Evolutionary conservation across 2,329 filamentous ascomycete species (phyloP), one percentile per base, ranked within the genome.

Genomic region (Karstenula rhodostoma): DNA sequence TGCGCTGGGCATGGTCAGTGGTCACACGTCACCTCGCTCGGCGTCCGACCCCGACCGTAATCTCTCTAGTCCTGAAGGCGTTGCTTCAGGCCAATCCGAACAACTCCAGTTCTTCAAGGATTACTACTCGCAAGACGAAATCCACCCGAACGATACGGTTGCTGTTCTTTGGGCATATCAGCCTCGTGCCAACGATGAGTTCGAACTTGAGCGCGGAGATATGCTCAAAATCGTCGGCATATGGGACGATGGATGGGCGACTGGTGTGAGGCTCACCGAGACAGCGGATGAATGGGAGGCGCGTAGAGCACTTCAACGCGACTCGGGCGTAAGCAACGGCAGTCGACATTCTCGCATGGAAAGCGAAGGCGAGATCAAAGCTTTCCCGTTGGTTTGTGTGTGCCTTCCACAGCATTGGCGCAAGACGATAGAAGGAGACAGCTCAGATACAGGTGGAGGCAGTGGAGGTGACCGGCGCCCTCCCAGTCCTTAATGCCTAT

Each of bases 201-300:
- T 98, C 73, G 85, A 92, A 42, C 84, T 99, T 40, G 95, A 98
- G 72, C 89, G 95, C 60, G 95, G 95, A 56, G 95, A 99, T 75
- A 97, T 99, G 94, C 86, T 99, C 73, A 98, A 97, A 81, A 90
- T 99, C 15, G 90, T 98, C 33, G 95, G 95, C 63, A 99, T 99
- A 67, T 99, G 95, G 95, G 95, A 99, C 73, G 95, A 99, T 76
- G 95, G 95, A 49, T 99, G 95, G 95, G 95, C 95, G 12, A 99
- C 95, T 1, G 95, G 95, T 70, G 86, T 97, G 57, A 85, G 96
- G 74, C 82, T 96, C 58, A 85, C 90, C 56, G 92, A 96, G 70
- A 86, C 88, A 57, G 93, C 93, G 2, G 94, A 98, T 62, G 92
- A 97, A 65, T 97, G 93, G 89, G 92, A 96, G 69, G 85, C 86